Evolutionary conservation across 768 basidiomycete species (phyloP).

Genomic region (Boletus rubroflammeus): DNA sequence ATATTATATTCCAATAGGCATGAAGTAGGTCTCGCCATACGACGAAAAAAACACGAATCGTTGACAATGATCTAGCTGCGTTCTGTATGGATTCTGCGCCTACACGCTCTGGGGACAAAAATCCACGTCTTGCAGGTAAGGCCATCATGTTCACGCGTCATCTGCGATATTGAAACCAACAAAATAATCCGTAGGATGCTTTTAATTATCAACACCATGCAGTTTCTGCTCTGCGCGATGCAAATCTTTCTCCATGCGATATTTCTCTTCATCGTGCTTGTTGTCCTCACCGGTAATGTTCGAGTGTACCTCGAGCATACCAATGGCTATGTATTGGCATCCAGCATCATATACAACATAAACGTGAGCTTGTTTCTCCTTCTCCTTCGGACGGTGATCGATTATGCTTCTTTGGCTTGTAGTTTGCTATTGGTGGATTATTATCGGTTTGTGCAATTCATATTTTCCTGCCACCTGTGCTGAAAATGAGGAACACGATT

Average conservation of each 20-base stretch:
- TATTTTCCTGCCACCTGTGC: background rate
- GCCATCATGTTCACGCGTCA: no score
- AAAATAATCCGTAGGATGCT: background rate
- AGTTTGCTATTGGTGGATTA: constrained; percentile 14
- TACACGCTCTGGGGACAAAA: constrained; percentile 15
- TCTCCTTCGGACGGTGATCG: background rate
- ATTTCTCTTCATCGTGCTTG: constrained; percentile 2
- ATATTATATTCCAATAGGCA: constrained; percentile 3
- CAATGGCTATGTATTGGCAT: background rate
- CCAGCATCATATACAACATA: constrained; percentile 5
- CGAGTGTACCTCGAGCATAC: background rate
- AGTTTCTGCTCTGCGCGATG: constrained; percentile 16
- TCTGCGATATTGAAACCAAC: background rate
- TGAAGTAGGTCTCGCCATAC: constrained; percentile 9
- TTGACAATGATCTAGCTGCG: constrained; percentile 8
- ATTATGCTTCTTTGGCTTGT: background rate
- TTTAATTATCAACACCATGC: constrained; percentile 8
- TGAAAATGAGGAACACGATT: background rate
- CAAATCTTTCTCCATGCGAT: constrained; percentile 5
- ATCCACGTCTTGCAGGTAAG: constrained; percentile 7
- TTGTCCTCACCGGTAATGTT: background rate
- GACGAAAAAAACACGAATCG: background rate
- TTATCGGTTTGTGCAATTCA: constrained; percentile 17
- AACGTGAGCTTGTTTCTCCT: constrained; percentile 7
- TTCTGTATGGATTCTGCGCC: constrained; percentile 14